Percentiles rank a stretch among this genome's conserved stretches.
Evolutionary conservation across 1,284 basidiomycete species (phyloP).

Genomic region (Phlebopus sp.): DNA sequence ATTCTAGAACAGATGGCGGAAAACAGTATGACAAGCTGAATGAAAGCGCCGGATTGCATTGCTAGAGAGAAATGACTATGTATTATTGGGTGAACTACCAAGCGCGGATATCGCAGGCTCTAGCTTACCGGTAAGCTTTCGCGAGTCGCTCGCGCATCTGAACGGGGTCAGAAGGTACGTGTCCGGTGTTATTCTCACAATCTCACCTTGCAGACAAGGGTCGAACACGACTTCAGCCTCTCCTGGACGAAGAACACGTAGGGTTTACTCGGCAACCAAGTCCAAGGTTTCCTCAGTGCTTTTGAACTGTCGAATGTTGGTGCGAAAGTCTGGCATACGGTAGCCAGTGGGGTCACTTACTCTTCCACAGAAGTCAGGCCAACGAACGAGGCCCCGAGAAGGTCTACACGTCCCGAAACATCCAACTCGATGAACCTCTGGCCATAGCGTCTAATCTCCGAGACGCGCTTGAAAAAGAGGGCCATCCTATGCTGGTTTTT

Average conservation of each 20-base stretch:
- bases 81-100: slow-evolving; percentile 6
- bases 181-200: neutral
- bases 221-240: slow-evolving; percentile 33
- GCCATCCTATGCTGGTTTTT: slow-evolving; percentile 76
- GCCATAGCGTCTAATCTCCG: slow-evolving; percentile 58
- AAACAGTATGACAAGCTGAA: slow-evolving; percentile 61
- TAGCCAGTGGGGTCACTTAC: slow-evolving; percentile 36
- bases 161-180: slow-evolving; percentile 5
- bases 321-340: neutral
- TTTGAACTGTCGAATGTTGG: slow-evolving; percentile 38
- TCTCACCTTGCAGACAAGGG: slow-evolving; percentile 48
- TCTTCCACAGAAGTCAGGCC: slow-evolving; percentile 38
- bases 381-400: slow-evolving; percentile 58
- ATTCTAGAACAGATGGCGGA: slow-evolving; percentile 60
- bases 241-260: slow-evolving; percentile 35
- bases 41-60: slow-evolving; percentile 69
- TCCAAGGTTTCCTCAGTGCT: slow-evolving; percentile 58
- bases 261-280: slow-evolving; percentile 44
- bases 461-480: slow-evolving; percentile 66
- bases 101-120: neutral
- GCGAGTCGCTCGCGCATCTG: slow-evolving; percentile 51
- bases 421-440: slow-evolving; percentile 45
- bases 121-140: slow-evolving; percentile 48
- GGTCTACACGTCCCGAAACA: slow-evolving; percentile 43
- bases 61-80: slow-evolving; percentile 56